These are phyloP conservation scores for Sophora flavescens DNA, from an alignment of 306 rosid species.

Conservation along the genomic window DNA sequence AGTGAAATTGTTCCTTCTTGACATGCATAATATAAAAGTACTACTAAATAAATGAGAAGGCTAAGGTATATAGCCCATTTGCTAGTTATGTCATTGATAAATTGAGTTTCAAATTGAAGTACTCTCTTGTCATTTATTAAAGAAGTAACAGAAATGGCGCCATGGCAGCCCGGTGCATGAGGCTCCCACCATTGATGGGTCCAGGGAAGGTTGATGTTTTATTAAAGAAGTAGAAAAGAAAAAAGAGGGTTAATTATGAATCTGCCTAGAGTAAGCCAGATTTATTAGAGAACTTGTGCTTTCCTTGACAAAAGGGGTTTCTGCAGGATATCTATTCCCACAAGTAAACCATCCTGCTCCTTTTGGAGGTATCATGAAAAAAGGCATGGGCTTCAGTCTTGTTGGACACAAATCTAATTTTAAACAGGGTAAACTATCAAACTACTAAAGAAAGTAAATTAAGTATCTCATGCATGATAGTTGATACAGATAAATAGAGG, in stretches of 20 bases:
- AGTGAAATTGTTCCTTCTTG: neutral
- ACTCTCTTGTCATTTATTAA: neutral
- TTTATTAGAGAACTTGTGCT: slow-evolving; percentile 12
- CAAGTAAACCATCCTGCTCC: slow-evolving; percentile 28
- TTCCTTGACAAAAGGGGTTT: slow-evolving; percentile 24
- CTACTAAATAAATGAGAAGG: slow-evolving; percentile 1
- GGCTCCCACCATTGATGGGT: neutral
- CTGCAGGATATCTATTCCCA: slow-evolving; percentile 21
- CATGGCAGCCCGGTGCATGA: neutral
- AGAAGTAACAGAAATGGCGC: slow-evolving; percentile 14
- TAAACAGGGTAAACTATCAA: slow-evolving; percentile 13
- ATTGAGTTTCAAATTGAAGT: neutral
- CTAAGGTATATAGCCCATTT: slow-evolving; percentile 14
- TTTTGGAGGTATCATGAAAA: slow-evolving; percentile 13
- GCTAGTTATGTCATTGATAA: neutral
- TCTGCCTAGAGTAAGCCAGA: slow-evolving; percentile 2
- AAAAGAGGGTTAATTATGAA: neutral
- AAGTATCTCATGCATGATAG: neutral
- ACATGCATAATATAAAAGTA: neutral
- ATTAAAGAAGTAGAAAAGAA: neutral
- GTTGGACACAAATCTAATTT: slow-evolving; percentile 17
- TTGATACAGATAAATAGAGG: neutral
- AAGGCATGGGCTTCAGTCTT: neutral
- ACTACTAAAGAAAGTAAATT: slow-evolving; percentile 4
- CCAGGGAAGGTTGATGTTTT: neutral